These are phyloP conservation scores for Platismatia glauca DNA, from an alignment of 495 filamentous ascomycete species.

Conservation along the genomic window DNA sequence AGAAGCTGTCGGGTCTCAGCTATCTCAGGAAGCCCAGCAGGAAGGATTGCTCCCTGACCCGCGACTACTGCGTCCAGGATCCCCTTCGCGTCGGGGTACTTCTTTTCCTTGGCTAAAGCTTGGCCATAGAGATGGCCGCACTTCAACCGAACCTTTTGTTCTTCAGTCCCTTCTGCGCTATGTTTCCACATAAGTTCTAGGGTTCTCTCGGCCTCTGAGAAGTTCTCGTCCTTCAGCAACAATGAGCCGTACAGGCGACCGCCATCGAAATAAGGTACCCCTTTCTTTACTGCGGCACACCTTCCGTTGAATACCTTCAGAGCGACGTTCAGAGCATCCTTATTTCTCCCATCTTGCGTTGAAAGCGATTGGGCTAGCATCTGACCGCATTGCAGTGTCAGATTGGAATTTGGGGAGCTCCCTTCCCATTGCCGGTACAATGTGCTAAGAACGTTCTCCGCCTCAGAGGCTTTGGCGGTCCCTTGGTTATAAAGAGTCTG, in stretches of 20 bases:
- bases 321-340: not conserved
- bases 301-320: not conserved
- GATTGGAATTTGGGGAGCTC: not conserved
- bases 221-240: not conserved
- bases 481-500: constrained; percentile 5
- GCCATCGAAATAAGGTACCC: not conserved
- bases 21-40: not conserved
- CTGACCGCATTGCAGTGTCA: not conserved
- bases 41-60: not conserved
- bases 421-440: constrained; percentile 4
- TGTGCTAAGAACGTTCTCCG: not conserved
- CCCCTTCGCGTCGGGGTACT: not conserved
- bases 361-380: constrained; percentile 3
- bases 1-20: not conserved
- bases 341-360: not conserved
- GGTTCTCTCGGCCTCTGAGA: not conserved
- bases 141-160: not conserved
- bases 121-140: constrained; percentile 11
- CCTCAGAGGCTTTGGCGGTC: not conserved
- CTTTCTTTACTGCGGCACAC: not conserved
- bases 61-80: constrained; percentile 1
- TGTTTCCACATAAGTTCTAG: not conserved
- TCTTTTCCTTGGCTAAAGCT: not conserved
- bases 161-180: not conserved
- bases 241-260: not conserved